Evolutionary conservation across 768 basidiomycete genomes (phyloP), one percentile per base, ranked within the genome.

Genomic region (Asterophora parasitica): DNA sequence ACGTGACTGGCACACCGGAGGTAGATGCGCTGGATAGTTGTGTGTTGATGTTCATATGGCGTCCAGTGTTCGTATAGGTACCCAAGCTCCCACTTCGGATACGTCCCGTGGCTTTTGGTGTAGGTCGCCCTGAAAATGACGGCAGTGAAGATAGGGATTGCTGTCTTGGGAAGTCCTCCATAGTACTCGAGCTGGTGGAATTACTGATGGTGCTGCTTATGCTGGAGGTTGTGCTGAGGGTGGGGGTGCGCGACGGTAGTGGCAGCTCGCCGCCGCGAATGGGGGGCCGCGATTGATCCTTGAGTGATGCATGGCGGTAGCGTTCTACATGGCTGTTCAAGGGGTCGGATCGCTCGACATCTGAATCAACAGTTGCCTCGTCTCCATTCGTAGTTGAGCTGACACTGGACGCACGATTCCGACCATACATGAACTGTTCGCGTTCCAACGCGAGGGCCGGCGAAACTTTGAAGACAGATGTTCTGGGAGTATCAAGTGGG

Each of bases 71-170:
- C 33, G 69, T 62, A 57, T 73, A 74, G 49, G 74, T 67, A 9
- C 78, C 79, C 51, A 80, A 61, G 57, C 82, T 83, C n/a, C 81
- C 79, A 55, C 81, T 84, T 48, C 81, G 77, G 42, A 74, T 64
- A 27, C 80, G 72, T 8, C 79, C 76, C 13, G 70, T 23, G 50
- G 48, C 34, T 40, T 48, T 50, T 53, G 58, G 39, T 46, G 57
- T 19, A 38, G 52, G 43, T 13, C 61, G 61, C 16, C 55, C 50
- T 6, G 68, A 59, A 34, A 70, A 62, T 12, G 70, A 66, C 46
- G 69, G 69, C 12, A 72, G 55, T 6, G 73, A 71, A 15, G 68
- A 61, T 20, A 68, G 59, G 23, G 67, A 66, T 55, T 68, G 65
- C 48, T 74, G 58, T 44, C 67, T 66, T 26, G 63, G 67, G 17